Percentiles rank a stretch among this genome's conserved stretches.
Conservation (phyloP, 768 basidiomycete genomes). For the Rhodotorula kratochvilovae region DNA sequence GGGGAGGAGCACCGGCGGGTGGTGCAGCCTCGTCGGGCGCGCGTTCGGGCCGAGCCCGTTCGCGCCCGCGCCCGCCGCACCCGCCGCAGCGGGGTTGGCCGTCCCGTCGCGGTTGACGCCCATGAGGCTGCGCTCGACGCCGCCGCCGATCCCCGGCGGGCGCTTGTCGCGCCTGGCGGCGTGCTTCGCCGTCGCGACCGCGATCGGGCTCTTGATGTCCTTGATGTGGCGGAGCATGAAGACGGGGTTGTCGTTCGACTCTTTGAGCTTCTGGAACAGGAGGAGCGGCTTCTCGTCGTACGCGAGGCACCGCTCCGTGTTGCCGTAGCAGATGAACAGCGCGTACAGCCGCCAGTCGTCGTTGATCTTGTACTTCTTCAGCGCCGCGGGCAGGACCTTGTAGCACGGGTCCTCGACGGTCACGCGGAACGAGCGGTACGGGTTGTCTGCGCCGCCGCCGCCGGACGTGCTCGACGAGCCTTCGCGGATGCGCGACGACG, state of each 20-base stretch:
- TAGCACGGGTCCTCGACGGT: conserved; percentile 96
- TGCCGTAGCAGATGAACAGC: conserved; percentile 98
- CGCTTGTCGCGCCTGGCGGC: conserved; percentile 58
- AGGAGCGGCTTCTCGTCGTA: conserved; percentile 97
- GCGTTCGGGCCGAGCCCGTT: conserved; percentile 30
- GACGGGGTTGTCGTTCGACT: conserved; percentile 93
- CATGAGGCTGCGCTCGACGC: conserved; percentile 38
- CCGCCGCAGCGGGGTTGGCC: background rate
- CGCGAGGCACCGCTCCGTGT: conserved; percentile 86
- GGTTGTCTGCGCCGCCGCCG: conserved; percentile 53
- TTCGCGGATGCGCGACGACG: background rate
- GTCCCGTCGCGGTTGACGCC: conserved; percentile 36
- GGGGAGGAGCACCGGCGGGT: conserved; percentile 47
- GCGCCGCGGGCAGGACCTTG: conserved; percentile 94
- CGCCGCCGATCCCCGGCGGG: conserved; percentile 28
- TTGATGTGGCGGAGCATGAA: conserved; percentile 98
- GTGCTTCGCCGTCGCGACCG: conserved; percentile 93
- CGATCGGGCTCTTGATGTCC: conserved; percentile 95
- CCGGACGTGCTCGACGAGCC: background rate
- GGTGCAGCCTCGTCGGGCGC: conserved; percentile 45
- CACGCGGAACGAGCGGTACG: conserved; percentile 88
- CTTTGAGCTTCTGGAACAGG: conserved; percentile 95
- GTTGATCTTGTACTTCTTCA: conserved; percentile 98
- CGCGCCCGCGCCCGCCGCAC: background rate
- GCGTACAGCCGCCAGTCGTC: conserved; percentile 99